phyloP scores from a whole-genome alignment of 2,329 filamentous ascomycete genomes.

The Trichoderma atrobrunneum region DNA sequence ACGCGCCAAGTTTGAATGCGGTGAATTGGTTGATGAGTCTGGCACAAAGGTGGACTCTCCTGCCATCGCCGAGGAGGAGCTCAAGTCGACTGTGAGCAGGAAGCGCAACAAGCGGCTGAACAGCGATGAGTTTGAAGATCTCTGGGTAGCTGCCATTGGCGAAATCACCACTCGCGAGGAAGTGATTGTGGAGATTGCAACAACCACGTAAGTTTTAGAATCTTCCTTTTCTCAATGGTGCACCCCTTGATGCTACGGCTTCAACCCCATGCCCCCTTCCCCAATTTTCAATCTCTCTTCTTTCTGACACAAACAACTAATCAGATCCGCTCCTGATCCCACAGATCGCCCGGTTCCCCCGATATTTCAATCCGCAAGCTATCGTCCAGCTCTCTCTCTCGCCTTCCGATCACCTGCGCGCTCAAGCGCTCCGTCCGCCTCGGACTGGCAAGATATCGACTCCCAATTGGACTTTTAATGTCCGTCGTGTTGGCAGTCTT shows the following conservation, averaged over 20 bases:
- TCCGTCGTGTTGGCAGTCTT: conserved; percentile 47
- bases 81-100: conserved; percentile 73
- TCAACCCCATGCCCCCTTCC: neutral
- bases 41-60: conserved; percentile 59
- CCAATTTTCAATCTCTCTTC: conserved; percentile 9
- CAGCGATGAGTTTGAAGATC: conserved; percentile 85
- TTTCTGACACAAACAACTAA: conserved; percentile 71
- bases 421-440: conserved; percentile 74
- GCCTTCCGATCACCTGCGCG: conserved; percentile 81
- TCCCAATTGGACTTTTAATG: conserved; percentile 70
- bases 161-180: conserved; percentile 66
- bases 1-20: conserved; percentile 87
- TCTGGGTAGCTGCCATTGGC: conserved; percentile 72
- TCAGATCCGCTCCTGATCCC: conserved; percentile 71
- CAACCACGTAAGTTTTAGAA: conserved; percentile 49
- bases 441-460: conserved; percentile 81
- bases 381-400: conserved; percentile 85
- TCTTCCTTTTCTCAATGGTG: conserved; percentile 21
- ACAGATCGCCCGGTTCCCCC: conserved; percentile 68
- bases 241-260: neutral
- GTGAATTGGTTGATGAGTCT: conserved; percentile 62
- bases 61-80: conserved; percentile 62
- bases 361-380: conserved; percentile 62
- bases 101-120: conserved; percentile 81
- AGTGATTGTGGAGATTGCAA: conserved; percentile 45